These are phyloP conservation scores for Lepidium aucheri DNA, from an alignment of 345 rosid genomes.

Conservation along the genomic window DNA sequence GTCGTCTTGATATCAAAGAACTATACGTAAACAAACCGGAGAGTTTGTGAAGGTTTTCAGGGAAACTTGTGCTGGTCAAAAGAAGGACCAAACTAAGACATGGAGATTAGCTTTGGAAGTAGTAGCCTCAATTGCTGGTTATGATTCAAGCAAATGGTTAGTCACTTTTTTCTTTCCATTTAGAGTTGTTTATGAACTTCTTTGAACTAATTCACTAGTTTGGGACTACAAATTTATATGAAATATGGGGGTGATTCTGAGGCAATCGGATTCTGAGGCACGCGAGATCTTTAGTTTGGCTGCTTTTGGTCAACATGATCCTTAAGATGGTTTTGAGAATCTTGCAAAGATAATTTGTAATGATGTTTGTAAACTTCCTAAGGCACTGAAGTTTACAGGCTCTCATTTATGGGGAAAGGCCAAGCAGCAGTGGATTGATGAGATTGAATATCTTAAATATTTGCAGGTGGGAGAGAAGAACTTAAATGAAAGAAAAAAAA, in stretches of 20 bases:
- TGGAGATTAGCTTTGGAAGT: slow-evolving; percentile 4
- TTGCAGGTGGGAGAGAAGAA: not conserved
- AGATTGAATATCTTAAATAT: not conserved
- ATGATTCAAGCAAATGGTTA: slow-evolving; percentile 9
- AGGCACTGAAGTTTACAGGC: no score
- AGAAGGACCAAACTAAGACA: not conserved
- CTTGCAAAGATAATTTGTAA: not conserved
- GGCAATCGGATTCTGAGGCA: not conserved
- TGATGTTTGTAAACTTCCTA: no score
- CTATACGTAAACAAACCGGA: not conserved
- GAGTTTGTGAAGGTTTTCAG: not conserved
- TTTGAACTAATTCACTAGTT: no score
- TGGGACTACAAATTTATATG: no score
- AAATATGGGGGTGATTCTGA: no score
- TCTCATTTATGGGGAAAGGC: no score
- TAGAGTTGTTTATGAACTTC: no score
- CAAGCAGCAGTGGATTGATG: no score
- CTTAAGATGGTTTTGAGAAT: not conserved
- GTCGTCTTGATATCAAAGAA: not conserved
- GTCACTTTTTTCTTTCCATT: not conserved
- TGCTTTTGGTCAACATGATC: slow-evolving; percentile 1
- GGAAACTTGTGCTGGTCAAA: not conserved
- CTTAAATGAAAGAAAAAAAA: not conserved
- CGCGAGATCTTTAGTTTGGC: not conserved
- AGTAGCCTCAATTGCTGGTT: slow-evolving; percentile 11